Conservation (phyloP, 2,329 filamentous ascomycete genomes). For the Pseudogymnoascus sp. region DNA sequence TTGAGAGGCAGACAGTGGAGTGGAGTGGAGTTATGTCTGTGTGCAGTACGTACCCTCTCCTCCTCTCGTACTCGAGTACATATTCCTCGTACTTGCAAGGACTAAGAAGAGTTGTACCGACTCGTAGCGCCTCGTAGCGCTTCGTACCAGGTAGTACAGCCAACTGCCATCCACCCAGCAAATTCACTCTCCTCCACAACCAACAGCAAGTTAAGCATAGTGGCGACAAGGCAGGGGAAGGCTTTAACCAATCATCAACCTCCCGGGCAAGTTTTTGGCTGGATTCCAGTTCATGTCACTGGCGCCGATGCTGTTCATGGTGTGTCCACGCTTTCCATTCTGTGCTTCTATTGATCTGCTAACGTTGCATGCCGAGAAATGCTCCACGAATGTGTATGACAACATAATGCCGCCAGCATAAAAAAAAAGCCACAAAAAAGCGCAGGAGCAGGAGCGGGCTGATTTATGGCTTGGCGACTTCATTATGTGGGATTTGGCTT, state of each 20-base stretch:
- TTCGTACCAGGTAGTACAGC: no score
- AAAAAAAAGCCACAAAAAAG: slow-evolving; percentile 8
- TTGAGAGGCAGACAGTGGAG: slow-evolving; percentile 25
- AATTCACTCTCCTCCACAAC: not conserved
- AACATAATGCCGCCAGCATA: not conserved
- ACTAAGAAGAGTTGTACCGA: not conserved
- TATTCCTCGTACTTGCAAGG: not conserved
- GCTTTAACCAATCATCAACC: not conserved
- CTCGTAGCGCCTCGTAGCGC: not conserved
- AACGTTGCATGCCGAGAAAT: not conserved
- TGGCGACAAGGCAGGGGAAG: not conserved
- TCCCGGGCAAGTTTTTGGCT: not conserved
- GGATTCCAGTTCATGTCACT: not conserved
- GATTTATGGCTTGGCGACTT: not conserved
- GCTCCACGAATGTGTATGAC: not conserved
- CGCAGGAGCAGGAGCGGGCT: not conserved
- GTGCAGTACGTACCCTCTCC: not conserved
- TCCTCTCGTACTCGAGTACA: slow-evolving; percentile 3
- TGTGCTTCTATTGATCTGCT: slow-evolving; percentile 4
- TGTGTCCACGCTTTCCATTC: slow-evolving; percentile 1
- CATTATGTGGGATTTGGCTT: not conserved
- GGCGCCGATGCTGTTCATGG: not conserved
- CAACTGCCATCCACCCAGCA: slow-evolving; percentile 1
- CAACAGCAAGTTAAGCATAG: slow-evolving; percentile 10
- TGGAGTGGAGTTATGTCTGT: slow-evolving; percentile 7